Evolutionary conservation across 306 rosid species (phyloP).

Genomic region (Dalbergia cochinchinensis): DNA sequence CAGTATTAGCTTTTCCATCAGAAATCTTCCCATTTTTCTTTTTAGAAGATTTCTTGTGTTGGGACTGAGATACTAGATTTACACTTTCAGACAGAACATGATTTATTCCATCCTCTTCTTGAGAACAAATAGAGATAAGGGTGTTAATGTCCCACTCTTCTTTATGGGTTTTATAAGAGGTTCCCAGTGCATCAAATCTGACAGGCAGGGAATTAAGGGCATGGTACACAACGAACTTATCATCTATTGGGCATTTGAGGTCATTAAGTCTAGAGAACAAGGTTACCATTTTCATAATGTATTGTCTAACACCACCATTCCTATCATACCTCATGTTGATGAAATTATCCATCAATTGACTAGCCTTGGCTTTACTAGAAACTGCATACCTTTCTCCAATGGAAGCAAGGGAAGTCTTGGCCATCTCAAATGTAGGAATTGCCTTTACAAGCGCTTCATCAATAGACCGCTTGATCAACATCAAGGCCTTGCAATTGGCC

Average conservation of each 20-base stretch:
- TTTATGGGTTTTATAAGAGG: no score
- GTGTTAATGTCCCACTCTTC: no score
- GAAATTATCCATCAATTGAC: neutral
- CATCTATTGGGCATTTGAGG: neutral
- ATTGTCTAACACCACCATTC: neutral
- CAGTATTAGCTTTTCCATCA: no score
- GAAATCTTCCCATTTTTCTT: no score
- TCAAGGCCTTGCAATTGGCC: neutral
- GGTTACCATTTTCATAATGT: neutral
- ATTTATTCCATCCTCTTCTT: no score
- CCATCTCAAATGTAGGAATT: neutral
- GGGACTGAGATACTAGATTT: no score
- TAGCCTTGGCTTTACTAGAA: neutral
- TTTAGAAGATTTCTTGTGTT: no score
- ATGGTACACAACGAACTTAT: neutral
- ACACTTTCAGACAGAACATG: no score
- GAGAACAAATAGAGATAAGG: no score
- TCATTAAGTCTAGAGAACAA: neutral
- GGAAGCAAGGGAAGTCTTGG: neutral
- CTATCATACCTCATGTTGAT: constrained; percentile 11
- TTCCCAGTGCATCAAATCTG: no score
- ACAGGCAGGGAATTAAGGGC: neutral
- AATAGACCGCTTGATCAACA: neutral
- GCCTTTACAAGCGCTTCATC: neutral
- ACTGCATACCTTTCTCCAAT: neutral